Percentiles rank a stretch among this genome's conserved stretches.
Evolutionary conservation across 2,329 filamentous ascomycete species (phyloP).

Genomic region (Dactylonectria macrodidyma): DNA sequence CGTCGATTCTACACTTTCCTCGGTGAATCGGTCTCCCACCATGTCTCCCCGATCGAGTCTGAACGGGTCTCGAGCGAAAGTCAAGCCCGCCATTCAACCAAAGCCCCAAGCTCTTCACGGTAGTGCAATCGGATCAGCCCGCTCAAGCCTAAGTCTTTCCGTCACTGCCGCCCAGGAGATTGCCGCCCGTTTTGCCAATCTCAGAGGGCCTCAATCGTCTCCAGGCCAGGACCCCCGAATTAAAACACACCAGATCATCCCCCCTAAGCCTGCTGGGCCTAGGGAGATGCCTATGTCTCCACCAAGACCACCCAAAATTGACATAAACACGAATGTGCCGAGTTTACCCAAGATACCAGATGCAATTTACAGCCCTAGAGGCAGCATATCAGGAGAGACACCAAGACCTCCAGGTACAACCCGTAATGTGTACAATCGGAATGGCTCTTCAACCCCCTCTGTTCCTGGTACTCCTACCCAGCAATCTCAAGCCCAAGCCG

Average conservation of each 20-base stretch:
- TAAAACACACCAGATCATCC: slow-evolving; percentile 62
- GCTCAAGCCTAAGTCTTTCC: slow-evolving; percentile 45
- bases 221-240: slow-evolving; percentile 68
- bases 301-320: slow-evolving; percentile 60
- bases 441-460: slow-evolving; percentile 67
- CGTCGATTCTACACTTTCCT: slow-evolving; percentile 30
- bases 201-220: slow-evolving; percentile 61
- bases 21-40: slow-evolving; percentile 34
- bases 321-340: slow-evolving; percentile 66
- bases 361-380: slow-evolving; percentile 83
- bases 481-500: slow-evolving; percentile 48
- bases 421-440: slow-evolving; percentile 74
- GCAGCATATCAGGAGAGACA: slow-evolving; percentile 76
- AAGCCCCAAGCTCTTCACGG: slow-evolving; percentile 79
- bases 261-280: slow-evolving; percentile 60
- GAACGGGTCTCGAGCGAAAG: slow-evolving; percentile 46
- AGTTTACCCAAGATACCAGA: slow-evolving; percentile 79
- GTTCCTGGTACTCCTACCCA: slow-evolving; percentile 47
- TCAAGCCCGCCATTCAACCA: slow-evolving; percentile 70
- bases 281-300: slow-evolving; percentile 67
- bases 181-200: slow-evolving; percentile 69
- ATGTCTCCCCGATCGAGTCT: slow-evolving; percentile 35
- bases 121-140: slow-evolving; percentile 61
- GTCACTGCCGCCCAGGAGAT: slow-evolving; percentile 63
- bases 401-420: slow-evolving; percentile 77